These are phyloP conservation scores for Flaveria brownii DNA, from an alignment of 129 eudicot species.

Conservation along the genomic window DNA sequence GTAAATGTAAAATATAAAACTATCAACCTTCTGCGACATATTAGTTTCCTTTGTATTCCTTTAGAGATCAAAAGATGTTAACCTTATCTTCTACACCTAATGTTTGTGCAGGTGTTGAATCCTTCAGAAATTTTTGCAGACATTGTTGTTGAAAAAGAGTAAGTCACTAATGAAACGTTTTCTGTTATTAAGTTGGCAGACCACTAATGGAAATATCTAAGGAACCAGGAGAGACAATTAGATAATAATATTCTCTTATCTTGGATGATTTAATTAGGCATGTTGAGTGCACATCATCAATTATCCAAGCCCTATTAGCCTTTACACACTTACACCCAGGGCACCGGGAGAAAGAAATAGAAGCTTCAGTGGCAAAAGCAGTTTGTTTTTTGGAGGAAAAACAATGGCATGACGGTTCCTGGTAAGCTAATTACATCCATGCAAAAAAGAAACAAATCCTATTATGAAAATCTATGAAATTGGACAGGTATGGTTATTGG, in stretches of 20 bases:
- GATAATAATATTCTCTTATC: not conserved
- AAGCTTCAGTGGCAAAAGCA: conserved; percentile 44
- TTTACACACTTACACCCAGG: conserved; percentile 51
- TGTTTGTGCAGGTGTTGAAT: conserved; percentile 39
- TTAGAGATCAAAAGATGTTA: not conserved
- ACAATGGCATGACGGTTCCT: conserved; percentile 43
- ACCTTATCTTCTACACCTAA: not conserved
- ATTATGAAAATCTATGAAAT: conserved; percentile 16
- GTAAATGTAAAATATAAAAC: conserved; percentile 14
- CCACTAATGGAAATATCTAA: not conserved
- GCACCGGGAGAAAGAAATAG: conserved; percentile 57
- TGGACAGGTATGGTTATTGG: conserved; percentile 62
- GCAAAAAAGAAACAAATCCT: not conserved
- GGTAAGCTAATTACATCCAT: conserved; percentile 34
- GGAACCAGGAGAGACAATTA: not conserved
- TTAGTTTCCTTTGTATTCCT: not conserved
- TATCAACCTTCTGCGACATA: not conserved
- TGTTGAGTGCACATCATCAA: conserved; percentile 61
- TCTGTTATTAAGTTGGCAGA: not conserved
- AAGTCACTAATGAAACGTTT: conserved; percentile 26
- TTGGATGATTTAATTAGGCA: conserved; percentile 42
- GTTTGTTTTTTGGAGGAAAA: conserved; percentile 31
- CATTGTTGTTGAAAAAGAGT: conserved; percentile 55
- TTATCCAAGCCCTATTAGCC: conserved; percentile 51
- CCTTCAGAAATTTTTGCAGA: conserved; percentile 52